These are phyloP conservation scores for Psilocybe cyanescens DNA, from an alignment of 768 basidiomycete genomes.

Conservation along the genomic window DNA sequence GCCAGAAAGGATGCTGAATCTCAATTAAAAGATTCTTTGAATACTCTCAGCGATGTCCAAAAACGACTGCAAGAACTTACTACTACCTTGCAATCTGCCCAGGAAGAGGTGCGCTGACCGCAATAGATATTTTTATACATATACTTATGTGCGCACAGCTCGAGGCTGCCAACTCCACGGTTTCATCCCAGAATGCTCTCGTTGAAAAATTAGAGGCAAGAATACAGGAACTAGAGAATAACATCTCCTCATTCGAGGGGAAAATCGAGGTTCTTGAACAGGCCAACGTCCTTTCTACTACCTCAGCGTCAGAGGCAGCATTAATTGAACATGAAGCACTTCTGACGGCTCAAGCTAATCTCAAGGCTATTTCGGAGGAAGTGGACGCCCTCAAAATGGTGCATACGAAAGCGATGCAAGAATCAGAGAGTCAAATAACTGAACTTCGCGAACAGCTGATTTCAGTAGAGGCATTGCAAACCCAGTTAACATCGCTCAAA, in stretches of 20 bases:
- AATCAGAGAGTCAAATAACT: constrained; percentile 45
- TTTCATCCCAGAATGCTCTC: constrained; percentile 44
- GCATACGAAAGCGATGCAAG: constrained; percentile 53
- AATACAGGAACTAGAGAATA: constrained; percentile 52
- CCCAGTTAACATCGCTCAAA: constrained; percentile 57
- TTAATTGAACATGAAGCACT: constrained; percentile 66
- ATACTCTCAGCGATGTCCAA: constrained; percentile 41
- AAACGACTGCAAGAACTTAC: constrained; percentile 34
- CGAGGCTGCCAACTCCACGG: constrained; percentile 45
- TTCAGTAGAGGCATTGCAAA: constrained; percentile 44
- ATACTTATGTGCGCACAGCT: constrained; percentile 43
- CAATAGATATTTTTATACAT: constrained; percentile 4
- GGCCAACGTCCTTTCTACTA: constrained; percentile 45
- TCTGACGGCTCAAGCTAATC: constrained; percentile 63
- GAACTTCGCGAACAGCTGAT: constrained; percentile 51
- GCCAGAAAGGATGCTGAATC: constrained; percentile 53
- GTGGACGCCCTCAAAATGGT: constrained; percentile 50
- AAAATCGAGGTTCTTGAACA: constrained; percentile 54
- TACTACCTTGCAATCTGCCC: constrained; percentile 42
- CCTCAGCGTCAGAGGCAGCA: constrained; percentile 53
- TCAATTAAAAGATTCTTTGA: constrained; percentile 47
- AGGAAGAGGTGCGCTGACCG: constrained; percentile 50
- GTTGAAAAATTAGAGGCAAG: constrained; percentile 54
- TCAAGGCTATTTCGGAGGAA: constrained; percentile 59
- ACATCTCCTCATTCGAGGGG: constrained; percentile 53